Percentiles rank a stretch among this genome's conserved stretches.
Conservation (phyloP, 352 stramenopile species). For the Phytopythium kandeliae region DNA sequence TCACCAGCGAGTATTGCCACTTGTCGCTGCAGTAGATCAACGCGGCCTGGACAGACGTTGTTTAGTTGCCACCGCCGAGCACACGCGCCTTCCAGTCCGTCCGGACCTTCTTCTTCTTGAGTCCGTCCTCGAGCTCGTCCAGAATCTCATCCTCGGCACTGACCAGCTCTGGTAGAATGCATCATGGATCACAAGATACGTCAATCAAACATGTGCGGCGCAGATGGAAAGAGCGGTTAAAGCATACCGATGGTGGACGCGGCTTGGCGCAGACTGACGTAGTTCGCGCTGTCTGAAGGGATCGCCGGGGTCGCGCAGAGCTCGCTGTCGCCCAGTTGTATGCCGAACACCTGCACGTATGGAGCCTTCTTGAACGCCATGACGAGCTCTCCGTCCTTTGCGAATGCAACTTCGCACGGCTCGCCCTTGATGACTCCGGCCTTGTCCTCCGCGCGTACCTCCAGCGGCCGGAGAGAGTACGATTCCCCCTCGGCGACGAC, state of each 20-base stretch:
- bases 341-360: constrained; percentile 52
- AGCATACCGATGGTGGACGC: constrained; percentile 60
- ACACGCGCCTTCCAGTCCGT: constrained; percentile 28
- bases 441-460: constrained; percentile 18
- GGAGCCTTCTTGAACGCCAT: constrained; percentile 60
- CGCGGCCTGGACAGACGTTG: background rate
- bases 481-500: constrained; percentile 24
- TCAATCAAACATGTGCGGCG: no score
- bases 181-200: no score
- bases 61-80: constrained; percentile 3
- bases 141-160: constrained; percentile 37
- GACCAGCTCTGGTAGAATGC: constrained; percentile 28
- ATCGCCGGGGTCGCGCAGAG: constrained; percentile 1
- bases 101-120: constrained; percentile 83
- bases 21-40: constrained; percentile 26
- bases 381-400: constrained; percentile 28
- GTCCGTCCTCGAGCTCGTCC: constrained; percentile 55
- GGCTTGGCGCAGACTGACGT: constrained; percentile 37
- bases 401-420: constrained; percentile 47
- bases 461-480: constrained; percentile 19
- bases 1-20: constrained; percentile 42
- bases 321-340: constrained; percentile 22
- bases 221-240: no score
- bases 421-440: constrained; percentile 33
- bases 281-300: constrained; percentile 12